Conservation (phyloP, 1,284 basidiomycete species). For the Quambalaria eucalypti region DNA sequence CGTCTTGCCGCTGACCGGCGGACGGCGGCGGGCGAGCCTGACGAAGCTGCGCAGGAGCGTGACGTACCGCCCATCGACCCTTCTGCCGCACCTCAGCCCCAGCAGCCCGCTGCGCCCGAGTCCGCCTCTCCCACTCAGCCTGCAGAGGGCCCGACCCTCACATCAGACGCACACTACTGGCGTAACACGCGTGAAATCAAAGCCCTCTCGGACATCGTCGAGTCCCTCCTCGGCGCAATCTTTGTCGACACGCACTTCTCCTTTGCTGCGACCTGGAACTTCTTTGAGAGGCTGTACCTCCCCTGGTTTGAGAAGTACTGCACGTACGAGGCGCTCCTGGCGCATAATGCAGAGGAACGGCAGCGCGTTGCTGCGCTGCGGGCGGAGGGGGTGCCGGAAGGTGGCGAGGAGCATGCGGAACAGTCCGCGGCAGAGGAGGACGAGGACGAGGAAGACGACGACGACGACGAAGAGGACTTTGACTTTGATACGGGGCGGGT, state of each 20-base stretch:
- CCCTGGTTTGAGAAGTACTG: slow-evolving; percentile 13
- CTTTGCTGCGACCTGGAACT: neutral
- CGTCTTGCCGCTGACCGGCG: neutral
- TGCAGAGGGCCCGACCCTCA: neutral
- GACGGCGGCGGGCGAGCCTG: too few relatives aligned
- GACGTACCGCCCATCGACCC: neutral
- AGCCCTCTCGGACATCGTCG: slow-evolving; percentile 23
- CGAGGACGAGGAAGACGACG: neutral
- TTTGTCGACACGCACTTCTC: slow-evolving; percentile 27
- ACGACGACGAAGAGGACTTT: neutral
- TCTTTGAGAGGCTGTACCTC: slow-evolving; percentile 15
- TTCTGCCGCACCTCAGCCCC: neutral
- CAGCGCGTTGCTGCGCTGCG: neutral
- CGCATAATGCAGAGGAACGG: neutral
- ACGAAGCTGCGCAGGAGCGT: neutral
- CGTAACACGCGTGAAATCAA: slow-evolving; percentile 5
- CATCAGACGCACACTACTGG: neutral
- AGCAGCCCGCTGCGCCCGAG: neutral
- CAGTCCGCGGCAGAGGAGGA: neutral
- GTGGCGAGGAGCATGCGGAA: neutral
- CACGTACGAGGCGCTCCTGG: neutral
- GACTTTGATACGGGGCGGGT: too few relatives aligned
- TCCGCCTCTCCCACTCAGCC: neutral
- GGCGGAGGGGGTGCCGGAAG: neutral
- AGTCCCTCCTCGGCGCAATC: slow-evolving; percentile 18